Base-by-base conservation (phyloP, 352 stramenopile species). In the Globisporangium nodosum region DNA sequence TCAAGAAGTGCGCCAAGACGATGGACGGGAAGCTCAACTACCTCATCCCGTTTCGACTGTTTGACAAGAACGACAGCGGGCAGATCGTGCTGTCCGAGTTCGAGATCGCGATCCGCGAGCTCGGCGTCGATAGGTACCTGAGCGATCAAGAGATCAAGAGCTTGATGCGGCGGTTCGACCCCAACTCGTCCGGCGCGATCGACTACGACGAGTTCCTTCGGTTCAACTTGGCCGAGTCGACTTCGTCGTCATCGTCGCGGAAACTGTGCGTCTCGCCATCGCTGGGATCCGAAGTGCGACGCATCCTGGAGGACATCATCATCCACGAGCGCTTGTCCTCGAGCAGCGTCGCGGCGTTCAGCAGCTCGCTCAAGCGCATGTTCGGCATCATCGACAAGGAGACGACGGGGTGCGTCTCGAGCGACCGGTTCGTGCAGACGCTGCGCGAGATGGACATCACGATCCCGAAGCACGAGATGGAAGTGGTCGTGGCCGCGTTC, bases 301-400 rank as follows among this genome's bases (percentile, higher is more conserved):
- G 60, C 4, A 78, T 88, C 49, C 47, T 89, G 16, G 60, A 78
- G 48, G 69, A 71, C 16, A 83, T 91, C 16, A 57, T 80, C 8
- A 58, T 66, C 13, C 68, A 74, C 31, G 81, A 91, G 58, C 54
- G 66, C 11, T 68, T 93, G 5, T 80, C 76, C 0, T 49, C 57
- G 1, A 60, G 63, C 33, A 85, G 70, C 18, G 65, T 77, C 21
- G 61, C 49, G 16, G 70, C 74, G 0, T 93, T 85, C 53, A 87
- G 78, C 54, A 72, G 65, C 13, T 88, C 82, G 13, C 59, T 93
- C 20, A 88, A 89, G 47, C 71, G 83, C 40, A 93, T 89, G 81
- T 90, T 90, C 61, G 71, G 65, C 18, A 93, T 91, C 46, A 77
- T 90, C 15, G 83, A 93, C 67, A 88, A 90, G 49, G 77, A 89